Percentiles rank a stretch among this genome's conserved stretches.
phyloP scores from a whole-genome alignment of 345 rosid genomes.

The Jatropha curcas region DNA sequence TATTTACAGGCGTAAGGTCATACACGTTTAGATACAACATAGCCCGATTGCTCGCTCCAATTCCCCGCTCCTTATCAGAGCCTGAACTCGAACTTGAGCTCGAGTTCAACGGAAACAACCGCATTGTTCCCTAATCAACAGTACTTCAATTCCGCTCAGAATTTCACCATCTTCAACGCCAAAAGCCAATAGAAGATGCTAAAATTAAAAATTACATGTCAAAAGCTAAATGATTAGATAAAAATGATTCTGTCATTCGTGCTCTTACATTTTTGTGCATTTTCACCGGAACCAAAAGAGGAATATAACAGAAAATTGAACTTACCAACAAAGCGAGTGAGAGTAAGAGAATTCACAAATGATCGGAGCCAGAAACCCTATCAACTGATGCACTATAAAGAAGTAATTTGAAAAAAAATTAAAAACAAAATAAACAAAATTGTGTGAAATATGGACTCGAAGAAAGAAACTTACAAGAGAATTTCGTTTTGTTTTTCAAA shows the following conservation, averaged over 20 bases:
- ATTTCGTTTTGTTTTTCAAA: background rate
- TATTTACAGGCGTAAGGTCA: constrained; percentile 91
- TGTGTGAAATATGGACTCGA: too few species aligned
- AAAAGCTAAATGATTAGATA: background rate
- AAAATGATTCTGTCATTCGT: background rate
- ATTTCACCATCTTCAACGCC: constrained; percentile 29
- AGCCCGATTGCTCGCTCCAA: constrained; percentile 33
- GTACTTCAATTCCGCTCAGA: constrained; percentile 28
- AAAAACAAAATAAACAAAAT: too few species aligned
- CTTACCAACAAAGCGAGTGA: background rate
- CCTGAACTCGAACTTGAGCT: constrained; percentile 49
- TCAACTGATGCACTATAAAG: background rate
- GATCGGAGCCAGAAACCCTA: constrained; percentile 14
- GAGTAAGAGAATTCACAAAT: background rate
- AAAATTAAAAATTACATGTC: background rate
- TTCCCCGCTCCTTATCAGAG: constrained; percentile 45
- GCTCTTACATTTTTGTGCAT: too few species aligned
- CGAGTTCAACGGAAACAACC: constrained; percentile 57
- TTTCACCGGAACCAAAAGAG: background rate
- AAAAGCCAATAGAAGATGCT: constrained; percentile 11
- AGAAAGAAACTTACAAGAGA: background rate
- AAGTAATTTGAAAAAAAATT: background rate
- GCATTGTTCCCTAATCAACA: constrained; percentile 46
- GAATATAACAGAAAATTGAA: background rate
- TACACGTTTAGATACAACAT: constrained; percentile 80